Base-by-base conservation (phyloP, 2,329 filamentous ascomycete species). In the Fusarium secorum region DNA sequence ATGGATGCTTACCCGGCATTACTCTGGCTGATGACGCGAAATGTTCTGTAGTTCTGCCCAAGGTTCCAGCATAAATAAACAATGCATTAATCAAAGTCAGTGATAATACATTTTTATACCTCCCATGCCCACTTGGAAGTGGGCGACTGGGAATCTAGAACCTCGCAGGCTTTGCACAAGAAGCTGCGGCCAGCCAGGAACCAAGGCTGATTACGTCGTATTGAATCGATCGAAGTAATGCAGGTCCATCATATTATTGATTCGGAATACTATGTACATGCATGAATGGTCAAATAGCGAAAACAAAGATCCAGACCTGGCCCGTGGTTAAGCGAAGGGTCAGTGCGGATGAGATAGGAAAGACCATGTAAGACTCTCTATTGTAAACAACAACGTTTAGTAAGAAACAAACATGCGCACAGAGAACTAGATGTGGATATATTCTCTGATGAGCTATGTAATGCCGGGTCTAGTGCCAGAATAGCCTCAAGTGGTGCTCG, bases 401-500 rank as follows among this genome's bases (percentile, higher is more conserved):
- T 33, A 32, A 38, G 52, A 71, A 58, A 73, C 57, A 68, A 73
- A 52, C 53, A 72, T 56, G 52, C 33, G 38, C 53, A 45, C 46
- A 51, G 59, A 46, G 52, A 51, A 51, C 39, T 24, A 52, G 48
- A 18, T 62, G 69, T 67, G 67, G 64, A 58, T 54, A 63, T 71
- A 22, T 44, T 52, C 46, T 58, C 46, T 63, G 45, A 57, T 64
- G 55, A 46, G 38, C 57, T 59, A 64, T 51, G 42, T 48, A 60
- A 62, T 66, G 60, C 70, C 60, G 52, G 64, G 60, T 65, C 63
- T 76, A 75, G 74, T 76, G 71, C 74, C 66, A 65, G 66, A 70
- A 68, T 69, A 66, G 71, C 72, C 52, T 74, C 71, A 64, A 68
- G 66, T 66, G 72, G 74, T 66, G 66, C 69, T 68, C 74, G 74